phyloP scores from a whole-genome alignment of 139 green algal genomes.

The Haematococcus sp. region DNA sequence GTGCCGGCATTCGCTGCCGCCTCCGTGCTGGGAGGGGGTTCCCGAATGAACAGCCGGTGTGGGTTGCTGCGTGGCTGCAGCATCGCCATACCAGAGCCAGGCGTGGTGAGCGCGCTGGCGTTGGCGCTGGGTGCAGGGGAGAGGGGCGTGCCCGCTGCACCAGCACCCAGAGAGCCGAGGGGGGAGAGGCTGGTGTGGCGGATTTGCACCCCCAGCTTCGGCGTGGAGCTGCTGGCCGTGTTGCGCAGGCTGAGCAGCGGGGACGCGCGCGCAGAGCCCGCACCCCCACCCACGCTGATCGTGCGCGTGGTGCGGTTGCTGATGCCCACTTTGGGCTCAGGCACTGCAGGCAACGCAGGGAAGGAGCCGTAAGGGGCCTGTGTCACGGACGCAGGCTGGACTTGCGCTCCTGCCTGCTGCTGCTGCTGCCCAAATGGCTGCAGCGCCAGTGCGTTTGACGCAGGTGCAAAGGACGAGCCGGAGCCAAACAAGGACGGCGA shows the following conservation, averaged over 20 bases:
- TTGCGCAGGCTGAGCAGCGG: constrained; percentile 65
- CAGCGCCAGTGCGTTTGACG: background rate
- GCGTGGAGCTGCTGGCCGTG: constrained; percentile 47
- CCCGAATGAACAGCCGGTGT: constrained; percentile 78
- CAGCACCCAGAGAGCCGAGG: too few species aligned
- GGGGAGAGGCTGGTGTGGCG: background rate
- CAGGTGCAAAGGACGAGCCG: background rate
- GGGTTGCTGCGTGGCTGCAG: constrained; percentile 57
- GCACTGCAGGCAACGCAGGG: constrained; percentile 30
- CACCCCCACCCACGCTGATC: constrained; percentile 16
- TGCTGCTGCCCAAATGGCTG: constrained; percentile 11
- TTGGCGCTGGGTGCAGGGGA: background rate
- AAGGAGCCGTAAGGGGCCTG: constrained; percentile 46
- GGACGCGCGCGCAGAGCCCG: constrained; percentile 26
- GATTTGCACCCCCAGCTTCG: constrained; percentile 11
- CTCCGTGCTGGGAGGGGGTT: constrained; percentile 56
- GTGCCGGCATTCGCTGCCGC: constrained; percentile 13
- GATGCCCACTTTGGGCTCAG: constrained; percentile 70
- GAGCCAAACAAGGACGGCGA: background rate
- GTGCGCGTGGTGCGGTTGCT: constrained; percentile 40
- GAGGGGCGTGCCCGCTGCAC: background rate
- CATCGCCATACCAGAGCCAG: background rate
- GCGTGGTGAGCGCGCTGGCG: background rate
- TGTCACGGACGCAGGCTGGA: constrained; percentile 19
- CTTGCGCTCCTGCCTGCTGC: background rate